Evolutionary conservation across 768 basidiomycete species (phyloP).

Genomic region (Leucocoprinus leucothites): DNA sequence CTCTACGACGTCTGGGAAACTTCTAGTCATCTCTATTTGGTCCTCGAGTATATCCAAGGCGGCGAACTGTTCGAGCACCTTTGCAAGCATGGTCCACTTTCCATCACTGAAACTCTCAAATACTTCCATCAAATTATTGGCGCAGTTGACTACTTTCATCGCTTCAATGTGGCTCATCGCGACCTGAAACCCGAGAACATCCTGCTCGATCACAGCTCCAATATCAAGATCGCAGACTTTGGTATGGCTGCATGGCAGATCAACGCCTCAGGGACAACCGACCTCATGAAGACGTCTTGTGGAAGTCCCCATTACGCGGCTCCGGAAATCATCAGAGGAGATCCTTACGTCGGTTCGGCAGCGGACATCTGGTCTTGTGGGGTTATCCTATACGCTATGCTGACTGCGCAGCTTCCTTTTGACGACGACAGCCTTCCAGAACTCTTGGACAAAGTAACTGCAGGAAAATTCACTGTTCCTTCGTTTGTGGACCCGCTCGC

Average conservation of each 20-base stretch:
- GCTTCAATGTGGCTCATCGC: slow-evolving; percentile 92
- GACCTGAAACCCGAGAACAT: slow-evolving; percentile 96
- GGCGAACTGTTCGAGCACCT: slow-evolving; percentile 95
- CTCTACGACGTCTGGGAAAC: slow-evolving; percentile 99
- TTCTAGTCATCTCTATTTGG: slow-evolving; percentile 80
- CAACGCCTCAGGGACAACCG: slow-evolving; percentile 36
- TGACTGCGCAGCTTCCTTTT: slow-evolving; percentile 87
- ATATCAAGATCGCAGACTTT: slow-evolving; percentile 95
- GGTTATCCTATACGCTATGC: slow-evolving; percentile 86
- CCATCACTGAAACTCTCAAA: slow-evolving; percentile 66
- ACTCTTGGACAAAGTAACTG: slow-evolving; percentile 79
- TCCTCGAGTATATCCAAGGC: slow-evolving; percentile 92
- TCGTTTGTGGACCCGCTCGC: slow-evolving; percentile 63
- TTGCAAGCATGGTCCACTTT: slow-evolving; percentile 72
- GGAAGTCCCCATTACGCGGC: slow-evolving; percentile 96
- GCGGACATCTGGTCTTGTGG: slow-evolving; percentile 98
- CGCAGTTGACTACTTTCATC: slow-evolving; percentile 89
- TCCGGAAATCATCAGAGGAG: slow-evolving; percentile 84
- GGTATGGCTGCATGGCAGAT: slow-evolving; percentile 97
- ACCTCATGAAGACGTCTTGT: slow-evolving; percentile 72
- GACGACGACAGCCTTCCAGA: slow-evolving; percentile 81
- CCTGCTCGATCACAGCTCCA: slow-evolving; percentile 75
- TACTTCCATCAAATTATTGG: slow-evolving; percentile 95
- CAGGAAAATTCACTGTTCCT: slow-evolving; percentile 74
- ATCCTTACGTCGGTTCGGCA: slow-evolving; percentile 80